Base-by-base conservation (phyloP, 495 filamentous ascomycete genomes). In the Aspergillus baeticus region DNA sequence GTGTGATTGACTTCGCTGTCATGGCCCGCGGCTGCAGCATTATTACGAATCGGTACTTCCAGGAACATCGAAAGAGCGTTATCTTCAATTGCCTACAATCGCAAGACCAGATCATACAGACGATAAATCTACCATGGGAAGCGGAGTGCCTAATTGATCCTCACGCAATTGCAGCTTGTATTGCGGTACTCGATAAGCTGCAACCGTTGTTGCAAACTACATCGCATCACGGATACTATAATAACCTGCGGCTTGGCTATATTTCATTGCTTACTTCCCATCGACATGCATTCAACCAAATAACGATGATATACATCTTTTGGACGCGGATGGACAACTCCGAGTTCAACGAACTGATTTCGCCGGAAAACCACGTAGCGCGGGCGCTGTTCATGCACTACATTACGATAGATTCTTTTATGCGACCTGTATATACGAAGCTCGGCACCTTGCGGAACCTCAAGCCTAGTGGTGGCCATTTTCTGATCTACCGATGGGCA, bases 1-100 rank as follows among this genome's bases (percentile, higher is more conserved):
- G 84, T 11, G 69, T 87, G 51, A 65, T 71, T 23, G 84, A 87
- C 59, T 88, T 82, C 63, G 78, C 84, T 69, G 80, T 83, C 13
- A 86, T 87, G 66, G 76, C 83, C 35, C 74, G 83, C 23, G 84
- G 84, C 18, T 78, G 82, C 56, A 64, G 79, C 34, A 70, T 84
- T 8, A 74, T 87, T 6, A 76, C 76, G 5, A 65, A 71, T 15
- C 73, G 78, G 58, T 82, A 84, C 69, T 70, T 50, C 6, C 34
- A 45, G 3, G 36, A 54, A 20, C 13, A 67, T 44, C 49, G 64
- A 23, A 66, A 65, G 50, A 72, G 72, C 10, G 56, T 67, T 13
- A 73, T 71, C 42, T 73, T 81, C 54, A 57, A 79, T 45, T 82
- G 8, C 4, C 4, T 87, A 58, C 65, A 69, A 33, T 66, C 76